Evolutionary conservation across 805 yeast genomes (phyloP), one percentile per base, ranked within the genome.

Genomic region (Crinitomyces ghanaensis): DNA sequence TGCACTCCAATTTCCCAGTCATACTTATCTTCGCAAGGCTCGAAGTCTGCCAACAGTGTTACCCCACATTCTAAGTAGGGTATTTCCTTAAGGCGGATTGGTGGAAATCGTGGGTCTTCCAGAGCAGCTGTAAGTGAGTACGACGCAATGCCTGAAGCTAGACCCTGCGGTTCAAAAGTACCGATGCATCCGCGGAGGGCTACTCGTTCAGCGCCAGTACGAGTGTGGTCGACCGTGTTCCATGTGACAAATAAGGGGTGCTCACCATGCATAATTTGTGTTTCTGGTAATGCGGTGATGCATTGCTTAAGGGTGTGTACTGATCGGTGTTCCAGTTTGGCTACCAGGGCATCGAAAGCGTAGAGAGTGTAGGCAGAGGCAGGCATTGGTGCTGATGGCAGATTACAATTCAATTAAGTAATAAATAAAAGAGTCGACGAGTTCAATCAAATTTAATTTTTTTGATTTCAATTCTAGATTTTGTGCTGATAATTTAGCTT

Each of bases 121-220:
- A 84, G 57, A 0, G 94, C 95, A 2, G 86, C 74, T 23, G 66
- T 57, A 12, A 77, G 34, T 0, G 95, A 65, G 49, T 76, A 88
- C 24, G 65, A 63, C 15, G 59, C 52, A 3, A 85, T 65, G 0
- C 91, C 95, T 1, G 49, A 32, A 12, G 66, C 74, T 2, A 81
- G 44, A 0, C 67, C 63, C 36, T 68, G 53, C 11, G 68, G 57
- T 13, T 65, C 60, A 52, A 91, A 91, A 0, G 95, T 86, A 1
- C 98, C 98, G 35, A 88, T 91, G 50, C 98, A 88, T 0, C 98
- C 98, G 27, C 97, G 63, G 30, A 88, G 60, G 9, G 60, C 57
- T 17, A 56, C 50, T 8, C 36, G 39, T 13, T 21, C 28, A 11
- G 32, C 35, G 18, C 20, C 28, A 5, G 16, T 9, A 9, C 26